These are phyloP conservation scores for Talaromyces amestolkiae DNA, from an alignment of 2,329 filamentous ascomycete genomes.

Conservation along the genomic window DNA sequence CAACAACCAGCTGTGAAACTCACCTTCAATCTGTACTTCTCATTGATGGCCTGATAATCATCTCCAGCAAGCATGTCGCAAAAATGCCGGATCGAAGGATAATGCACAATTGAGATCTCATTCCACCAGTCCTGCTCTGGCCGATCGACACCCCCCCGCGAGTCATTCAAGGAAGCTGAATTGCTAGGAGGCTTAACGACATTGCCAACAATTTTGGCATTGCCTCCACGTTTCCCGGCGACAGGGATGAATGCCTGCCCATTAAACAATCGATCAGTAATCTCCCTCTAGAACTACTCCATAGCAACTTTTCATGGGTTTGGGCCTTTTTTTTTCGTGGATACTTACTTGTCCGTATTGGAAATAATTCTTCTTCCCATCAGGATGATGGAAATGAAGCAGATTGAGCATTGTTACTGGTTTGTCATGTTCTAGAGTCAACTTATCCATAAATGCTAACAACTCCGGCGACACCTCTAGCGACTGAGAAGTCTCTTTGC, in stretches of 20 bases:
- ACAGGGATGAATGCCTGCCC: slow-evolving; percentile 40
- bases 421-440: slow-evolving; percentile 33
- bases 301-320: not conserved
- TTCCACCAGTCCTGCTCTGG: slow-evolving; percentile 51
- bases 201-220: slow-evolving; percentile 62
- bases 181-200: slow-evolving; percentile 40
- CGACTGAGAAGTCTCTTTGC: slow-evolving; percentile 44
- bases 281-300: not conserved
- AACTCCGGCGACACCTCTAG: slow-evolving; percentile 57
- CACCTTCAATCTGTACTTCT: slow-evolving; percentile 49
- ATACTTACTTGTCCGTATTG: slow-evolving; percentile 58
- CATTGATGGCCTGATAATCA: slow-evolving; percentile 60
- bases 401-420: slow-evolving; percentile 64
- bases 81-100: slow-evolving; percentile 61
- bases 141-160: slow-evolving; percentile 23
- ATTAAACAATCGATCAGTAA: not conserved
- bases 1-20: slow-evolving; percentile 19
- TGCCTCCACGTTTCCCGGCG: slow-evolving; percentile 54
- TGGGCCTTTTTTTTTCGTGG: not conserved
- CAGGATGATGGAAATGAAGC: slow-evolving; percentile 53
- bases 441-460: slow-evolving; percentile 47
- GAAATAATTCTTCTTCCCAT: slow-evolving; percentile 54
- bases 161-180: slow-evolving; percentile 24
- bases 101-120: slow-evolving; percentile 64
- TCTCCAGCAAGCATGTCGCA: slow-evolving; percentile 58